Base-by-base conservation (phyloP, 805 yeast genomes). In the Torulaspora franciscae region DNA sequence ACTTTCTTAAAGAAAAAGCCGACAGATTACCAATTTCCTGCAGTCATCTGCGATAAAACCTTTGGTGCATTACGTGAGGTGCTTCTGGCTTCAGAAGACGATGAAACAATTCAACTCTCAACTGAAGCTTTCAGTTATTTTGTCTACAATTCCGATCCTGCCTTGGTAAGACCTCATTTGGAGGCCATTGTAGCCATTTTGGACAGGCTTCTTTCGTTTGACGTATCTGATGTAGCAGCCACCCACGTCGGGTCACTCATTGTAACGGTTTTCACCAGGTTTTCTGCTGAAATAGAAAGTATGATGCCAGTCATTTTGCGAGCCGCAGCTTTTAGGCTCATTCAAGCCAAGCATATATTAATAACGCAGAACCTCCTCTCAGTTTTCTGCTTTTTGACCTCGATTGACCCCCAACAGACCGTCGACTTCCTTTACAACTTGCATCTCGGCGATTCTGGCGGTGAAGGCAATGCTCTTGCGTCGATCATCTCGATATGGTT, bases 401-500 rank as follows among this genome's bases (percentile, higher is more conserved):
- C 78, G 30, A 61, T 73, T 1, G 80, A 89, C 30, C 80, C 93
- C 0, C 62, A 62, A 6, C 80, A 80, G 13, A 80, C 87, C 29
- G 66, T 90, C 2, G 71, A 78, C 32, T 81, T 87, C 46, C 72
- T 91, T 41, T 67, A 71, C 15, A 64, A 65, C 7, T 67, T 77
- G 45, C 51, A 52, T 5, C 45, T 69, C 7, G 60, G 54, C 6
- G 58, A 53, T 19, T 19, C 22, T 19, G 22, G 22, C 13, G 67
- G 67, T 2, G 45, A 30, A 3, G 28, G 48, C 2, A 56, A 71
- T 22, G 82, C 84, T 1, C 67, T 89, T 7, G 68, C 68, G 19
- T 64, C 74, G 3, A 77, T 87, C 1, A 61, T 91, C 41, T 81
- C 83, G 2, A 81, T 85, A 41, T 93, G 98, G 98, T 74, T 91